These are phyloP conservation scores for Geotrichum aggregatum DNA, from an alignment of 1,139 yeast genomes.

Conservation along the genomic window DNA sequence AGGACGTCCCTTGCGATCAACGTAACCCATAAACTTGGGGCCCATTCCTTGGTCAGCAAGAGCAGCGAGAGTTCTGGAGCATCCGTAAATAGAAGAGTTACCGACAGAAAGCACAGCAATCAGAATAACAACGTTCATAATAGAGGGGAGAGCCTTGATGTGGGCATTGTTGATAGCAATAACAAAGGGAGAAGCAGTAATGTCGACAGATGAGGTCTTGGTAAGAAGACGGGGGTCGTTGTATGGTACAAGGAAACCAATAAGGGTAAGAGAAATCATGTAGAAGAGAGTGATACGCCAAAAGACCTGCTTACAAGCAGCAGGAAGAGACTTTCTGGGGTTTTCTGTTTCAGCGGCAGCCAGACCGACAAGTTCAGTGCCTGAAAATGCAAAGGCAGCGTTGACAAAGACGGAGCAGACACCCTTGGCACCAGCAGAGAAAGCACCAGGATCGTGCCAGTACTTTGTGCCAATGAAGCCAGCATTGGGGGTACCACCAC, in stretches of 20 bases:
- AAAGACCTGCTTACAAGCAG: slow-evolving; percentile 69
- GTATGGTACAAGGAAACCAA: slow-evolving; percentile 68
- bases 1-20: slow-evolving; percentile 74
- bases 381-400: slow-evolving; percentile 87
- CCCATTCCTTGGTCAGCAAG: slow-evolving; percentile 71
- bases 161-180: slow-evolving; percentile 59
- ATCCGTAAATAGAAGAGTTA: slow-evolving; percentile 70
- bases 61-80: slow-evolving; percentile 77
- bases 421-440: slow-evolving; percentile 70
- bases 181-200: slow-evolving; percentile 68
- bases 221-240: slow-evolving; percentile 49
- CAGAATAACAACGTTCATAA: slow-evolving; percentile 68
- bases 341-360: slow-evolving; percentile 58
- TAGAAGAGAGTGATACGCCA: slow-evolving; percentile 68
- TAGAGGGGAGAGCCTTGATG: slow-evolving; percentile 56
- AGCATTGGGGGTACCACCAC: slow-evolving; percentile 66
- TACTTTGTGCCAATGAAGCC: slow-evolving; percentile 61
- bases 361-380: slow-evolving; percentile 77
- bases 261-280: slow-evolving; percentile 54
- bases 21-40: slow-evolving; percentile 64
- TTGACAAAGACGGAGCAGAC: slow-evolving; percentile 73
- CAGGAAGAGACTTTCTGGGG: slow-evolving; percentile 64
- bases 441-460: slow-evolving; percentile 64
- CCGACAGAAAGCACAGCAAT: slow-evolving; percentile 66
- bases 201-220: slow-evolving; percentile 47